These are phyloP conservation scores for Penicillium brasilianum DNA, from an alignment of 2,329 filamentous ascomycete species.

Conservation along the genomic window DNA sequence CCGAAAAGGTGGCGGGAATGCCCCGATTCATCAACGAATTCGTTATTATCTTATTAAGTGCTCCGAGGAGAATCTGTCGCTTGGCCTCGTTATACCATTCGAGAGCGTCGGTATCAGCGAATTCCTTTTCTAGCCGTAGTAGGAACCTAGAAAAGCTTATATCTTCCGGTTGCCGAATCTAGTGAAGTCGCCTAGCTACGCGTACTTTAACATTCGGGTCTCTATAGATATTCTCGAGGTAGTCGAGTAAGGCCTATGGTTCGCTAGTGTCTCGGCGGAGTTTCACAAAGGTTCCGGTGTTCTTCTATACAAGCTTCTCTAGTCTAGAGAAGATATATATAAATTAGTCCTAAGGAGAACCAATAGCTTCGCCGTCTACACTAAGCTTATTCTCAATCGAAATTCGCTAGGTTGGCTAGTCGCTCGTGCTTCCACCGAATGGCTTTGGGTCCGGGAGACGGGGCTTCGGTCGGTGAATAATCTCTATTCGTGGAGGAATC, in stretches of 20 bases:
- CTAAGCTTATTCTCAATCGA: background rate
- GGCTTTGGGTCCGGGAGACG: background rate
- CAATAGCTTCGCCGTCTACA: background rate
- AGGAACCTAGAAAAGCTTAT: background rate
- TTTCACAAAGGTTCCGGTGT: background rate
- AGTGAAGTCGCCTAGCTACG: background rate
- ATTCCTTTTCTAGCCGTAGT: slow-evolving; percentile 5
- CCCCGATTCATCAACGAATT: background rate
- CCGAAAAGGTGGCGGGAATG: background rate
- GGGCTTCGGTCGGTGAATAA: background rate
- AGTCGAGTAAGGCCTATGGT: background rate
- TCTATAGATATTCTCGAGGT: slow-evolving; percentile 5
- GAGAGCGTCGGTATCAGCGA: slow-evolving; percentile 4
- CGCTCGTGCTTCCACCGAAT: background rate
- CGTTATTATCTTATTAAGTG: background rate
- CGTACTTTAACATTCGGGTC: background rate
- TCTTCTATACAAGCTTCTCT: slow-evolving; percentile 1
- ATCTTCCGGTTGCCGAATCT: background rate
- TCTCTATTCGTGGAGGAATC: background rate
- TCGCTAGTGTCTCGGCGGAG: background rate
- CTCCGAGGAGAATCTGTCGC: background rate
- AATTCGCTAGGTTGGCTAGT: background rate
- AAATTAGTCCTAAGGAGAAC: background rate
- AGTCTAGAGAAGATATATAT: slow-evolving; percentile 2
- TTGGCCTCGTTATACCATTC: background rate